phyloP scores from a whole-genome alignment of 164 flowering plant genomes.

The Litsea cubeba region DNA sequence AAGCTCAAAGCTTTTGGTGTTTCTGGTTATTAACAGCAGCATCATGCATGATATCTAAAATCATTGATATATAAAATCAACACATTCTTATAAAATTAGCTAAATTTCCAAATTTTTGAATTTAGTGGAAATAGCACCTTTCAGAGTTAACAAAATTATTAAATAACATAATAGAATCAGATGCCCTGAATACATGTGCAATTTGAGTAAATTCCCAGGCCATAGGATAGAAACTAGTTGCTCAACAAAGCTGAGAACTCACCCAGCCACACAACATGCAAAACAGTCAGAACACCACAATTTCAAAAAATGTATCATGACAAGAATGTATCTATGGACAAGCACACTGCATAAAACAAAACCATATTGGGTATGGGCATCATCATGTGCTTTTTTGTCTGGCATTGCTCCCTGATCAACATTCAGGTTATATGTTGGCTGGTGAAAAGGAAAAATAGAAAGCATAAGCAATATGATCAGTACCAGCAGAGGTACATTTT shows the following conservation, averaged over 20 bases:
- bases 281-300: background rate
- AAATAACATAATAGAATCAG: too few relatives aligned
- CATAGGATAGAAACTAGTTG: background rate
- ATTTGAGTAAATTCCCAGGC: background rate
- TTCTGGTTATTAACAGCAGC: too few relatives aligned
- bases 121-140: too few relatives aligned
- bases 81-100: too few relatives aligned
- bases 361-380: background rate
- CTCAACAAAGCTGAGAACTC: background rate
- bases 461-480: background rate
- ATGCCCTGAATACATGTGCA: too few relatives aligned
- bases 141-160: too few relatives aligned
- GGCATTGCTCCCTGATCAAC: background rate
- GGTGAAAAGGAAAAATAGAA: background rate
- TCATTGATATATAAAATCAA: too few relatives aligned
- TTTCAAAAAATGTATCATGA: background rate
- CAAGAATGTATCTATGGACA: background rate
- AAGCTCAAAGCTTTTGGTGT: too few relatives aligned
- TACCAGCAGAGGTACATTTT: constrained; percentile 32
- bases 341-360: background rate
- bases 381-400: background rate
- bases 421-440: background rate
- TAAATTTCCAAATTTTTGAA: too few relatives aligned
- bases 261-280: background rate
- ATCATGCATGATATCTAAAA: too few relatives aligned